Evolutionary conservation across 164 flowering plant species (phyloP).

Genomic region (Sedum album): DNA sequence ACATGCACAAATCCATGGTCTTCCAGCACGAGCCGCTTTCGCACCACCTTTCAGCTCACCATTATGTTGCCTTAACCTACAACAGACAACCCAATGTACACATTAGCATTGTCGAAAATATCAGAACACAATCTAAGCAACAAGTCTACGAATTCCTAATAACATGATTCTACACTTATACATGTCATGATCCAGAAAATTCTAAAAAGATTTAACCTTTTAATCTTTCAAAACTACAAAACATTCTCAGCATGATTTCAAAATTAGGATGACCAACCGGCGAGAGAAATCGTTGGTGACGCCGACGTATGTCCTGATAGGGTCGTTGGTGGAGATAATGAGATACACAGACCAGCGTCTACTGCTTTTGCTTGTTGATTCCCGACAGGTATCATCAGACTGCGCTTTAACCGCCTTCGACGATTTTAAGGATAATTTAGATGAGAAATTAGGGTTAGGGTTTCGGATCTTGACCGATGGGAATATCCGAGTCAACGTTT

Average conservation of each 20-base stretch:
- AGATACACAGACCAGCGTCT: constrained; percentile 59
- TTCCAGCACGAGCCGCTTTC: constrained; percentile 77
- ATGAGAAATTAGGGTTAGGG: not conserved
- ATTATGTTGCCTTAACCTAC: constrained; percentile 77
- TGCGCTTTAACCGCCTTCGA: constrained; percentile 5
- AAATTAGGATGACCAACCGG: constrained; percentile 32
- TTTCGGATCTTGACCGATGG: not conserved
- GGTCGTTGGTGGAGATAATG: constrained; percentile 53
- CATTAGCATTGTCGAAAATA: not conserved
- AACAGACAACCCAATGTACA: not conserved
- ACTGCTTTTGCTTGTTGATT: not conserved
- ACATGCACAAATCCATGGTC: constrained; percentile 91
- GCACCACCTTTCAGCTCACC: constrained; percentile 89
- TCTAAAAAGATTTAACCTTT: no score
- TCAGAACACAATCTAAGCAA: not conserved
- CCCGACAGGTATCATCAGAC: not conserved
- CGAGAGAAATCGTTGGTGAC: constrained; percentile 66
- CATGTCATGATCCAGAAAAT: no score
- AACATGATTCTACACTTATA: no score
- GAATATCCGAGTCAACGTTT: not conserved
- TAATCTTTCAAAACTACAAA: no score
- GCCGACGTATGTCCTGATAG: constrained; percentile 71
- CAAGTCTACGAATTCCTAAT: not conserved
- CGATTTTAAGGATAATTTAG: constrained; percentile 1
- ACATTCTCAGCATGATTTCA: no score